Percentiles rank a stretch among this genome's conserved stretches.
Evolutionary conservation across 768 basidiomycete species (phyloP).

Genomic region (Suillus bovinus): DNA sequence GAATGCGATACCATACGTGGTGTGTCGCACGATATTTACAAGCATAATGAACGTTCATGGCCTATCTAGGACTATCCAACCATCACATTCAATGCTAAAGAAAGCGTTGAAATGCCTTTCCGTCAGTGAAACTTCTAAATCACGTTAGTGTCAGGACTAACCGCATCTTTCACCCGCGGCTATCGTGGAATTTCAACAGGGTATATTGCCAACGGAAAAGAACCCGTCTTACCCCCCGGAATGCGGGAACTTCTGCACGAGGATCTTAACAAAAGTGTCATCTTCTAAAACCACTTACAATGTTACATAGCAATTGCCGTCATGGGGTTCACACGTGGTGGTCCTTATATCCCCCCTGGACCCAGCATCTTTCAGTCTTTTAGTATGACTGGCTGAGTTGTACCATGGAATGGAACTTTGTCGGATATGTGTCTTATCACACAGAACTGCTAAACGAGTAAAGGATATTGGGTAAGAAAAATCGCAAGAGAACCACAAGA

Average conservation of each 20-base stretch:
- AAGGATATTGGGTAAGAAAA: neutral
- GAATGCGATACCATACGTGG: constrained; percentile 70
- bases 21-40: constrained; percentile 33
- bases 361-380: too few relatives aligned
- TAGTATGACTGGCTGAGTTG: neutral
- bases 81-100: constrained; percentile 81
- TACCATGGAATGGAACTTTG: neutral
- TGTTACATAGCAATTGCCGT: neutral
- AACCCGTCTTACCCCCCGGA: constrained; percentile 83
- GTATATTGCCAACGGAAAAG: constrained; percentile 47
- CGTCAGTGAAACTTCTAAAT: constrained; percentile 46
- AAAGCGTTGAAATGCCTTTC: constrained; percentile 99
- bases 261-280: constrained; percentile 86
- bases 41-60: neutral
- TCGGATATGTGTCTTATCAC: neutral
- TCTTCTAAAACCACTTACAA: constrained; percentile 50
- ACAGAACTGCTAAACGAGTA: neutral
- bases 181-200: constrained; percentile 30
- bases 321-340: neutral
- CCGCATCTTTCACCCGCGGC: neutral
- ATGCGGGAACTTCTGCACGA: constrained; percentile 86
- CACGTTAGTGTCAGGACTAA: constrained; percentile 2
- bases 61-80: constrained; percentile 80
- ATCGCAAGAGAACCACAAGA: neutral
- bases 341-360: neutral